Evolutionary conservation across 148 eudicot species (phyloP), one percentile per base, ranked within the genome.

Genomic region (Rhododendron ferrugineum): DNA sequence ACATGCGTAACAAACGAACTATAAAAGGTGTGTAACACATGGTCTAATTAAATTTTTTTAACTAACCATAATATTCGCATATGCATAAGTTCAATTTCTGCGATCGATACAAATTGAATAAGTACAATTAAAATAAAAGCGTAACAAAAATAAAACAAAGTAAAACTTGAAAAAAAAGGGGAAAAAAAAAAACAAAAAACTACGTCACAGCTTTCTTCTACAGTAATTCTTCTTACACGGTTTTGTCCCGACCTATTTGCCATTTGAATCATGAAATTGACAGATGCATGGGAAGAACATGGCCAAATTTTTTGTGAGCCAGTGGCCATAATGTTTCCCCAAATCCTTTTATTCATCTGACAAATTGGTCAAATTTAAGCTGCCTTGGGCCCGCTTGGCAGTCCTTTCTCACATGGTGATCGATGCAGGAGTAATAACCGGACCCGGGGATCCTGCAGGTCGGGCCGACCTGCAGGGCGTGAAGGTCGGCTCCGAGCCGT

Each of bases 161-260:
- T 62, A 23, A 3, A 26, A 66, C 72, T n/a, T 66, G 1, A 62
- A 2, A 64, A 62, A 11, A 64, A 10, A 26, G 15, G 8, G 0
- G 2, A 22, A 8, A 23, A 6, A 0, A 60, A 64, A 64, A 62
- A 4, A 6, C 0, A 60, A 64, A 64, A 64, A 1, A 1, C 3
- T 9, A 0, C 18, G 13, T 7, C 7, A 32, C 75, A 3, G 34
- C 75, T 30, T 30, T 30, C 37, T 32, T 3, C 75, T 44, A 22
- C 14, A 20, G 23, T 28, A 78, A 23, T 78, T 78, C 81, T 46
- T 78, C 47, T 78, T 46, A 5, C 54, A 34, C 26, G 34, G 13
- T 81, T 81, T 81, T 81, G 84, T 60, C 73, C 34, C 49, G 84
- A 81, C 73, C 50, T 23, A 32, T 81, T 81, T 81, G 84, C 84